These are phyloP conservation scores for Tilletia indica DNA, from an alignment of 1,284 basidiomycete species.

Conservation along the genomic window DNA sequence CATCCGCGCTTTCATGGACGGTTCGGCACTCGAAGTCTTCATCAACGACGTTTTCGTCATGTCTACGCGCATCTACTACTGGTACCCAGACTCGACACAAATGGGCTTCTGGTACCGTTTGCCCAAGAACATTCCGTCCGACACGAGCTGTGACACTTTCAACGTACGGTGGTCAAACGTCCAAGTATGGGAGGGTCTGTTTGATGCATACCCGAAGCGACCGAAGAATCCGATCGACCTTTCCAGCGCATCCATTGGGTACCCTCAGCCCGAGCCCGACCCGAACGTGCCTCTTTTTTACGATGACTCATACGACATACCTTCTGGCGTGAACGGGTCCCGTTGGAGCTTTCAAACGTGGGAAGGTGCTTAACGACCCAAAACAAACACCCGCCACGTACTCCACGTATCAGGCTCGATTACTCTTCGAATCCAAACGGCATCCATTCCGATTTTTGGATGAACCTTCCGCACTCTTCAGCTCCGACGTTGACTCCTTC, in stretches of 20 bases:
- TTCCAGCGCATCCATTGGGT: constrained; percentile 22
- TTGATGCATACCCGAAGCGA: constrained; percentile 28
- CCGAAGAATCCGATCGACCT: constrained; percentile 25
- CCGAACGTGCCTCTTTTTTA: constrained; percentile 20
- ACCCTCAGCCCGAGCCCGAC: constrained; percentile 27
- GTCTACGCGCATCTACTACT: constrained; percentile 29
- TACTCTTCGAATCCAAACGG: too few species aligned
- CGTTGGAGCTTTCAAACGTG: not conserved
- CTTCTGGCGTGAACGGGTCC: not conserved
- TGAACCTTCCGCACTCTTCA: too few species aligned
- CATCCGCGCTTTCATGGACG: constrained; percentile 31
- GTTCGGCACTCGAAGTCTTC: constrained; percentile 31
- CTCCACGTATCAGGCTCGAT: too few species aligned
- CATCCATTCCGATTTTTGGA: too few species aligned
- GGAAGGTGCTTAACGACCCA: not conserved
- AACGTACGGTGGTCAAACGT: constrained; percentile 22
- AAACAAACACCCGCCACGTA: too few species aligned
- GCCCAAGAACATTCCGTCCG: not conserved
- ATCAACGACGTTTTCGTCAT: constrained; percentile 32
- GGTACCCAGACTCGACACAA: constrained; percentile 24
- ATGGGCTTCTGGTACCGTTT: constrained; percentile 28
- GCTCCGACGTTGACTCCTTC: too few species aligned
- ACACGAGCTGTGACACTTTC: not conserved
- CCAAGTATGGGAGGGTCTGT: constrained; percentile 27
- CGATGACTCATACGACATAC: not conserved